Conservation (phyloP, 116 monocot species). For the Zostera marina region DNA sequence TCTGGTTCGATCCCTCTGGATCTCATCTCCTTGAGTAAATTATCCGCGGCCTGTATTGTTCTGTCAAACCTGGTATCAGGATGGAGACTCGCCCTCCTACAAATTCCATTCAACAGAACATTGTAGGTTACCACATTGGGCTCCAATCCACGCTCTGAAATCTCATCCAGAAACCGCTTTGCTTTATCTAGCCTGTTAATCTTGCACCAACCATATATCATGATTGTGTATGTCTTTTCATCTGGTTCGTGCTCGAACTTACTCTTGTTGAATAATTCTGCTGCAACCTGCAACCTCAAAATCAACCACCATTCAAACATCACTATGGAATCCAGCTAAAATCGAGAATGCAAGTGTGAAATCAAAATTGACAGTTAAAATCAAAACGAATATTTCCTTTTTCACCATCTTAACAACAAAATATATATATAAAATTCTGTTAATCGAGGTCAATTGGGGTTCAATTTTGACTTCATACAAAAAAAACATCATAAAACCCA, state of each 20-base stretch:
- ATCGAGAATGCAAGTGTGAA: neutral
- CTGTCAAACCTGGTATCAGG: conserved; percentile 61
- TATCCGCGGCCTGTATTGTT: conserved; percentile 42
- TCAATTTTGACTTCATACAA: no score
- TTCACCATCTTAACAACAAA: no score
- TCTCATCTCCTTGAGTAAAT: conserved; percentile 57
- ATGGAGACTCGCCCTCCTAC: conserved; percentile 67
- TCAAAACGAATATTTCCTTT: no score
- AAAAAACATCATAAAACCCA: neutral
- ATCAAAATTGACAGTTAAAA: neutral
- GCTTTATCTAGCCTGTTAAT: conserved; percentile 53
- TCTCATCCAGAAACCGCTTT: conserved; percentile 53
- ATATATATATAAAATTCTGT: no score
- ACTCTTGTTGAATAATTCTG: conserved; percentile 84
- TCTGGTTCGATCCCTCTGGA: conserved; percentile 73
- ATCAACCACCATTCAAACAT: neutral
- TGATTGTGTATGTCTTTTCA: conserved; percentile 68
- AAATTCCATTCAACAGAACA: conserved; percentile 68
- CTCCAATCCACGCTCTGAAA: conserved; percentile 50
- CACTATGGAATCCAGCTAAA: neutral
- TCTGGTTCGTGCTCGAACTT: conserved; percentile 42
- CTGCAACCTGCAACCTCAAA: conserved; percentile 41
- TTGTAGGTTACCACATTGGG: conserved; percentile 85
- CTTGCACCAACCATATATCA: conserved; percentile 96
- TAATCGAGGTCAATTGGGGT: no score